A percentile compares a stretch with the other conserved stretches of the same genome.
These are phyloP conservation scores for Xylaria sp. DNA, from an alignment of 2,329 filamentous ascomycete genomes.

Conservation along the genomic window DNA sequence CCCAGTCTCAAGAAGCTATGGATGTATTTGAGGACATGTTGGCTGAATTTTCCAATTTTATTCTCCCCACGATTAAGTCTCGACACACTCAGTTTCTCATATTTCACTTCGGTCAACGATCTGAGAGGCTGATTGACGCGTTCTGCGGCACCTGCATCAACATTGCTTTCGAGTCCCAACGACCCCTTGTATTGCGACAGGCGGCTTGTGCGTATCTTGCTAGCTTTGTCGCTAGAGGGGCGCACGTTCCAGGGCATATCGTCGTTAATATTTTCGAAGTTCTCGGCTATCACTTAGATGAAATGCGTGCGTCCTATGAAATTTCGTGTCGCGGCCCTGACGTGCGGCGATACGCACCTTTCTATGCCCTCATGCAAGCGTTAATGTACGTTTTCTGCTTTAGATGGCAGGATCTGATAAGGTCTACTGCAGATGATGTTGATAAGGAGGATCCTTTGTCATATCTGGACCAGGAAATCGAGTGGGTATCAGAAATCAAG, in stretches of 20 bases:
- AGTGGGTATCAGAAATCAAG: constrained; percentile 80
- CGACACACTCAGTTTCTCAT: constrained; percentile 95
- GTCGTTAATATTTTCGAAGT: constrained; percentile 87
- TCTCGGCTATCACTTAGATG: constrained; percentile 80
- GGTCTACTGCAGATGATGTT: constrained; percentile 67
- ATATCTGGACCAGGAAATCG: constrained; percentile 76
- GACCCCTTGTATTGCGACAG: constrained; percentile 79
- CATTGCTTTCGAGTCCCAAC: constrained; percentile 75
- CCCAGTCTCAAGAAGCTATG: constrained; percentile 74
- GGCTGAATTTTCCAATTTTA: constrained; percentile 85
- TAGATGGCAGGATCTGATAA: constrained; percentile 90
- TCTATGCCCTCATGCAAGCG: constrained; percentile 90
- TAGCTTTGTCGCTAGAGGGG: constrained; percentile 91
- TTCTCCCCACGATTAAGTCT: constrained; percentile 90
- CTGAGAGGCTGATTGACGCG: constrained; percentile 79
- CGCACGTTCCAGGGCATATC: constrained; percentile 78
- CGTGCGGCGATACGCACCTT: constrained; percentile 82
- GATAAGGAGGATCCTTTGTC: constrained; percentile 71
- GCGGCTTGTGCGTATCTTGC: constrained; percentile 91
- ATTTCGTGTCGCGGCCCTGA: constrained; percentile 83
- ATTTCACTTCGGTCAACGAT: constrained; percentile 92
- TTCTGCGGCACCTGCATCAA: constrained; percentile 84
- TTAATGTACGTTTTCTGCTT: constrained; percentile 97
- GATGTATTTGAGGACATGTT: constrained; percentile 82
- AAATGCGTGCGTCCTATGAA: constrained; percentile 78